Evolutionary conservation across 306 rosid species (phyloP), one percentile per base, ranked within the genome.

Genomic region (Datisca glomerata): DNA sequence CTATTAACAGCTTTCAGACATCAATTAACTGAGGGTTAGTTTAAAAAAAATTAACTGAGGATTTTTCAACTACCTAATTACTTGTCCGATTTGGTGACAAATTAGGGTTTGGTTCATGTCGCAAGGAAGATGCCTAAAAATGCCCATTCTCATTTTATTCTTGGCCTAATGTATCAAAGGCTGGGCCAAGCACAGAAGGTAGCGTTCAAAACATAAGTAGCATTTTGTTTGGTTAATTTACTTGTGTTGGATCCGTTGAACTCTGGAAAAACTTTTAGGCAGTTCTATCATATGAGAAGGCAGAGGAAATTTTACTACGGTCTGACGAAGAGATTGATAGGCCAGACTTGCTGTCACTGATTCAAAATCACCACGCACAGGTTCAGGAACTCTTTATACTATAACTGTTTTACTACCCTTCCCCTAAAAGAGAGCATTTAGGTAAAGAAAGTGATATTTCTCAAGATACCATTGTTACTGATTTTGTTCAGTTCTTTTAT

Each of bases 301-400:
- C 95, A 7, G 76, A 64, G 46, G 93, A 89, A 75, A 83, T 89
- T 45, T 64, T 89, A 48, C 89, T 70, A 40, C 77, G 74, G 21
- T 60, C 83, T 10, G 95, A 89, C 60, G 65, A 64, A 45, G 97
- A 80, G 64, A 61, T 74, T 49, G 87, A 74, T 33, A 64, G 97
- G 61, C 80, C 81, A 6, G 97, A 83, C 51, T 61, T 89, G 43
- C 93, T 89, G 64, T 74, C 95, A 23, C 60, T 83, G 23, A 79
- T 89, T 58, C 97, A 89, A 56, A 74, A 70, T 71, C 97, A 89
- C 65, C 97, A 89, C 65, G 97, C 93, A 35, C 97, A 89, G 97
- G 97, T 89, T 34, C 33, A 53, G 23, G 49, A 42, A 22, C 34
- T 63, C 63, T 55, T 31, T 24, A 11, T 24, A 12, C 6, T 8